phyloP scores from a whole-genome alignment of 306 rosid species.

The Castanea mollissima region DNA sequence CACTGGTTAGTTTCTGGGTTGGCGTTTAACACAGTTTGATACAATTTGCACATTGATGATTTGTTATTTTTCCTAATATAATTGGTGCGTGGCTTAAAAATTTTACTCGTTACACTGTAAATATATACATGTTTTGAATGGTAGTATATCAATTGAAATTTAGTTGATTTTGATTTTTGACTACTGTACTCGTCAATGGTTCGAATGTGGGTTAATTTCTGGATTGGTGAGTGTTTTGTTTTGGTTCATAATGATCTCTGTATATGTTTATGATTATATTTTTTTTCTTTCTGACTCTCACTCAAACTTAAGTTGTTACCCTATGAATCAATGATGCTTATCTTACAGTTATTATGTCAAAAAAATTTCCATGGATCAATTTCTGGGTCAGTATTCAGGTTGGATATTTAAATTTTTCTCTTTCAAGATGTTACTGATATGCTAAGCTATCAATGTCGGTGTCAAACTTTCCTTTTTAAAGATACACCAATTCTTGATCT shows the following conservation, averaged over 20 bases:
- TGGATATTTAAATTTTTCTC: not conserved
- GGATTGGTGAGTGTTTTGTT: not conserved
- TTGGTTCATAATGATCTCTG: not conserved
- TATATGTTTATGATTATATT: not conserved
- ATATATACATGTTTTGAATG: not conserved
- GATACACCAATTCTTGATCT: not conserved
- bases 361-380: not conserved
- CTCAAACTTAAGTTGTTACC: not conserved
- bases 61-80: not conserved
- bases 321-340: not conserved
- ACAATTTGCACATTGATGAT: not conserved
- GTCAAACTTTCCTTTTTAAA: not conserved
- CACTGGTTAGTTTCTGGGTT: constrained; percentile 47
- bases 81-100: not conserved
- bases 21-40: not conserved
- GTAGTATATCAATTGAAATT: not conserved
- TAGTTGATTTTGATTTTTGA: not conserved
- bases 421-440: not conserved
- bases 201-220: not conserved
- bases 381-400: not conserved
- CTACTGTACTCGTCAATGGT: not conserved
- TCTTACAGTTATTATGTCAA: not conserved
- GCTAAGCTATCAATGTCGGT: not conserved
- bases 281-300: not conserved
- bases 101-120: not conserved